Evolutionary conservation across 371 early-diverging fungal species (phyloP), one percentile per base, ranked within the genome.

Genomic region (Mortierella sp.): DNA sequence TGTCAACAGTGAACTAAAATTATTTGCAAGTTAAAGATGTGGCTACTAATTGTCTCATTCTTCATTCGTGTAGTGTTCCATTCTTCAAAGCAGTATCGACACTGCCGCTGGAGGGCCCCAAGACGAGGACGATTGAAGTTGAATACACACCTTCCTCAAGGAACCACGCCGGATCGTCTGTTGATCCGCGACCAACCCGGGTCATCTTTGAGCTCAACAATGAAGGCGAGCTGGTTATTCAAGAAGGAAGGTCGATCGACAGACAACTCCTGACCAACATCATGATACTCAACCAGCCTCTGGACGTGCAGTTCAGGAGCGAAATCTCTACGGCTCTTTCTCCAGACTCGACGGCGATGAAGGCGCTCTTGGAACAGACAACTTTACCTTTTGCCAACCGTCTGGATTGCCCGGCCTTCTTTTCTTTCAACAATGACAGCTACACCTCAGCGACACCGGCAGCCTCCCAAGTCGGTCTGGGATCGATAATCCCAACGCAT

Each of bases 211-310:
- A 71, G 10, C 24, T 86, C 37, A 73, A 86, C 44, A 51, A 78
- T 37, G 79, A 79, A 0, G 86, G 77, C 34, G 55, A 64, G 40
- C 69, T 86, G 26, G 59, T 43, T 14, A 69, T 81, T 26, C 64
- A 72, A 26, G 71, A 55, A 43, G 77, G 77, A 28, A 69, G 34
- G n/a, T 48, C 53, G 1, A 37, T 79, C 53, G 73, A 78, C 21
- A 73, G 37, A 11, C 73, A 71, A 5, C 37, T 71, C 3, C 11
- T 67, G 5, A 40, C 82, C 24, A 79, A 86, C 72, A n/a, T 81
- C 8, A 86, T 86, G 86, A 77, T 86, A 82, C 77, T 86, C 34
- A 72, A 69, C n/a, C 86, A 81, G 43, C 82, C 86, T 3, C 76
- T 77, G 24, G 86, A 86, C 74, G 43, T 86, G 14, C 86, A 86